Percentiles rank a stretch among this genome's conserved stretches.
These are phyloP conservation scores for Tillandsia fasciculata DNA, from an alignment of 176 grass and related monocot species.

Conservation along the genomic window DNA sequence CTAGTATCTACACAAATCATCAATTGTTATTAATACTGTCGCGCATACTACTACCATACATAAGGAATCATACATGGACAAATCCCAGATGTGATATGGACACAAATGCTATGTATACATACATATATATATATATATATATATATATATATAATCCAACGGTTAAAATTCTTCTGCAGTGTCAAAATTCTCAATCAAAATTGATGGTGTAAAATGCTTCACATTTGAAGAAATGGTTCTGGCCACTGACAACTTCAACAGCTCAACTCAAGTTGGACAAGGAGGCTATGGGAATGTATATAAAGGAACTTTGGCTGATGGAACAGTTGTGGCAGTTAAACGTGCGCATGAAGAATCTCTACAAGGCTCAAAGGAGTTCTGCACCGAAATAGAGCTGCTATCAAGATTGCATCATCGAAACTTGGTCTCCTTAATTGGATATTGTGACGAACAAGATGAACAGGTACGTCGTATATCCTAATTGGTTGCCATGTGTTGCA, in stretches of 20 bases:
- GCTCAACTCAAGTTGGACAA: constrained; percentile 68
- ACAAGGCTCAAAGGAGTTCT: constrained; percentile 93
- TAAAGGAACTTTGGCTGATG: constrained; percentile 61
- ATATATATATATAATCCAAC: too few relatives aligned
- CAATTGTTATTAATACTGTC: background rate
- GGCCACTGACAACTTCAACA: constrained; percentile 55
- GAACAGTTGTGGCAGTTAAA: constrained; percentile 79
- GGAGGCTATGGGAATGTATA: constrained; percentile 97
- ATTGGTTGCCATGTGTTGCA: background rate
- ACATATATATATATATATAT: too few relatives aligned
- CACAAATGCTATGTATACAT: too few relatives aligned
- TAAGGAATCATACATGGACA: too few relatives aligned
- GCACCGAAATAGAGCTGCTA: constrained; percentile 77
- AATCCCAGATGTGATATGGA: too few relatives aligned
- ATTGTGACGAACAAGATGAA: constrained; percentile 81
- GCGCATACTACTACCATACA: background rate
- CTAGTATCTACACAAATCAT: too few relatives aligned
- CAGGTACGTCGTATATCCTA: constrained; percentile 40
- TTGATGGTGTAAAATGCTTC: constrained; percentile 73
- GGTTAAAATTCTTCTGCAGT: constrained; percentile 25
- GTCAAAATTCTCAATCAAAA: constrained; percentile 58
- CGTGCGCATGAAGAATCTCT: constrained; percentile 79
- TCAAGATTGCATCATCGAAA: constrained; percentile 96
- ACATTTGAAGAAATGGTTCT: constrained; percentile 71
- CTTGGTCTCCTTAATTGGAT: constrained; percentile 83